Conservation (phyloP, 2,329 filamentous ascomycete species). For the Fusarium praegraminearum region DNA sequence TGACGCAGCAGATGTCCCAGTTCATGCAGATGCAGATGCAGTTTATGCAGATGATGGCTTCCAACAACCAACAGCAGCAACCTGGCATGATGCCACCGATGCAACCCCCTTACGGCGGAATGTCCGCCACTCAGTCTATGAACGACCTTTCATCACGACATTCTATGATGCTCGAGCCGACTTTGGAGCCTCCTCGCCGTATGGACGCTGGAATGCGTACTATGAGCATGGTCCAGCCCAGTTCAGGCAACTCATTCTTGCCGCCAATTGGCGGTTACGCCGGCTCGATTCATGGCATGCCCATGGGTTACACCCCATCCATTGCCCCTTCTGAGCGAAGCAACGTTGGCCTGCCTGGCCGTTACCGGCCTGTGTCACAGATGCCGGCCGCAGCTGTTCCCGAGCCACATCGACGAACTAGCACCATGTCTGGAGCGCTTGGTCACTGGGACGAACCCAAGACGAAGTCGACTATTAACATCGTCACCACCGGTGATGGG, state of each 20-base stretch:
- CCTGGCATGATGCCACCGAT: conserved; percentile 44
- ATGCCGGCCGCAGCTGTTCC: conserved; percentile 55
- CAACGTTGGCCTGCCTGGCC: conserved; percentile 88
- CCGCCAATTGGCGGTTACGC: conserved; percentile 56
- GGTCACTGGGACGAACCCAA: conserved; percentile 50
- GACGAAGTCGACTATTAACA: conserved; percentile 54
- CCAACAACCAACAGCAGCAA: conserved; percentile 50
- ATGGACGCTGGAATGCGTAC: conserved; percentile 69
- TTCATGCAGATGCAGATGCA: conserved; percentile 97
- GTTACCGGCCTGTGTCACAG: conserved; percentile 90
- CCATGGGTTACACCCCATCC: conserved; percentile 81
- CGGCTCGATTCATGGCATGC: conserved; percentile 52
- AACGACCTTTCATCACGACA: conserved; percentile 59
- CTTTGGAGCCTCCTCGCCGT: conserved; percentile 57
- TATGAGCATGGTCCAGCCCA: conserved; percentile 87
- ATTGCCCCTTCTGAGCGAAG: conserved; percentile 97
- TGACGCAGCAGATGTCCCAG: conserved; percentile 85
- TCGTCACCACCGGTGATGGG: conserved; percentile 55
- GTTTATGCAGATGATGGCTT: conserved; percentile 86
- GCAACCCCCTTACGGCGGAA: conserved; percentile 47
- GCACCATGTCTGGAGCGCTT: conserved; percentile 52
- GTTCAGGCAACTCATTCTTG: conserved; percentile 66
- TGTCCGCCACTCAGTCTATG: conserved; percentile 56
- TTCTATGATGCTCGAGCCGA: conserved; percentile 62
- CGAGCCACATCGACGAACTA: conserved; percentile 50